Base-by-base conservation (phyloP, 306 rosid genomes). In the Senna tora region DNA sequence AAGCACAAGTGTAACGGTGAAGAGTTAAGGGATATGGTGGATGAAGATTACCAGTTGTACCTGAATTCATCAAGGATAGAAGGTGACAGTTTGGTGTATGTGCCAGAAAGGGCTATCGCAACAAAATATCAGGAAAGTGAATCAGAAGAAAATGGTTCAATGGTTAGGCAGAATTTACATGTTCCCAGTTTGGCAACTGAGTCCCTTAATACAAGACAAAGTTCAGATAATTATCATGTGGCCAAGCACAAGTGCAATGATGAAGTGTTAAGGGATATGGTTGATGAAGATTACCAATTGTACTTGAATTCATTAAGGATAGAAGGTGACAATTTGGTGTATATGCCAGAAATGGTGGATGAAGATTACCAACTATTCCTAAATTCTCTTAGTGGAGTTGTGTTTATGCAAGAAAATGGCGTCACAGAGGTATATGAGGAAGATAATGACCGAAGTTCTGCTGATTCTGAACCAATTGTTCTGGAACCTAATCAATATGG, bases 401-500 rank as follows among this genome's bases (percentile, higher is more conserved):
- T 57, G 19, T 67, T 12, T 74, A 52, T 15, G 11, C 61, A 63
- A 11, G 55, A 20, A 34, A 62, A 16, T 25, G 79, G 73, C 45
- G 62, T 63, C 53, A 43, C 73, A 65, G 49, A 22, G 70, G 68
- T 9, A 47, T 28, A 25, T 30, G 50, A 47, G 4, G 71, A 66
- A 42, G 75, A 75, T 20, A 71, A 21, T 45, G 76, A n/a, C 28
- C 69, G 46, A 47, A 62, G 77, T 69, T 59, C 78, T 16, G 68
- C 85, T 34, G 90, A 88, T 43, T 20, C 79, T 9, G 85, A 87
- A 73, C 49, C 72, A 62, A 20, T 79, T 38, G 45, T 56, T 72
- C 19, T 72, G 38, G 87, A 88, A 10, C 66, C 45, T 19, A 49
- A 71, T 79, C 78, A 84, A 51, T 53, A 57, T 66, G 81, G 36